These are phyloP conservation scores for Linnemannia zychae DNA, from an alignment of 192 early-diverging fungal genomes.

Conservation along the genomic window DNA sequence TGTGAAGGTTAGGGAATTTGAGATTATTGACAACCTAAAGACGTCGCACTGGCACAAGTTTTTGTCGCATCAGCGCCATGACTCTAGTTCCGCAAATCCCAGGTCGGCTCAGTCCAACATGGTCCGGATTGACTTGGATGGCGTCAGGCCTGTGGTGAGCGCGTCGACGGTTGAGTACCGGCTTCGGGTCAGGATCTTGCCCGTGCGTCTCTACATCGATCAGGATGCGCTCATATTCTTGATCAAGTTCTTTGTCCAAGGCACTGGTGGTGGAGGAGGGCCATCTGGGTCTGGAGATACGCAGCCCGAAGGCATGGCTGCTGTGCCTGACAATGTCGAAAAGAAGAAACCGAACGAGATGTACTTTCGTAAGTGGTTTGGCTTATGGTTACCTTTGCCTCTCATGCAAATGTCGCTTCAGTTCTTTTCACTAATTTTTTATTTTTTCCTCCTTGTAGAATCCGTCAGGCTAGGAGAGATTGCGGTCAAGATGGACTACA, in stretches of 20 bases:
- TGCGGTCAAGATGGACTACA: conserved; percentile 93
- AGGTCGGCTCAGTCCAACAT: conserved; percentile 75
- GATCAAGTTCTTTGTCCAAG: conserved; percentile 82
- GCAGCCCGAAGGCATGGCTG: conserved; percentile 2
- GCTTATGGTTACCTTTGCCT: background rate
- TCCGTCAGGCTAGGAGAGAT: conserved; percentile 80
- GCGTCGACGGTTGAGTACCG: conserved; percentile 70
- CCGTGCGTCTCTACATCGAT: conserved; percentile 91
- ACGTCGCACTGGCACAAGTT: conserved; percentile 86
- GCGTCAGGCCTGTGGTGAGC: conserved; percentile 70
- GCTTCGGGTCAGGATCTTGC: conserved; percentile 76
- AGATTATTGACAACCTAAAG: conserved; percentile 83
- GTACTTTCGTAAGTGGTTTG: conserved; percentile 67
- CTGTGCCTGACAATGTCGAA: background rate
- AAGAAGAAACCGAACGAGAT: conserved; percentile 50
- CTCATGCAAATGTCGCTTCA: background rate
- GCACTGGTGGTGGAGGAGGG: conserved; percentile 12
- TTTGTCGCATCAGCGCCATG: conserved; percentile 73
- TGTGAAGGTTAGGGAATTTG: conserved; percentile 71
- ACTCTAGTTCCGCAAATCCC: conserved; percentile 62
- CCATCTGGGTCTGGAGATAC: background rate
- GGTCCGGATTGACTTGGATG: conserved; percentile 67
- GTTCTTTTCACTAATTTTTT: background rate
- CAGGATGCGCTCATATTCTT: conserved; percentile 93
- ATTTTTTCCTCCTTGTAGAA: conserved; percentile 47